phyloP scores from a whole-genome alignment of 2,329 filamentous ascomycete species.

The Hirsutella minnesotensis region DNA sequence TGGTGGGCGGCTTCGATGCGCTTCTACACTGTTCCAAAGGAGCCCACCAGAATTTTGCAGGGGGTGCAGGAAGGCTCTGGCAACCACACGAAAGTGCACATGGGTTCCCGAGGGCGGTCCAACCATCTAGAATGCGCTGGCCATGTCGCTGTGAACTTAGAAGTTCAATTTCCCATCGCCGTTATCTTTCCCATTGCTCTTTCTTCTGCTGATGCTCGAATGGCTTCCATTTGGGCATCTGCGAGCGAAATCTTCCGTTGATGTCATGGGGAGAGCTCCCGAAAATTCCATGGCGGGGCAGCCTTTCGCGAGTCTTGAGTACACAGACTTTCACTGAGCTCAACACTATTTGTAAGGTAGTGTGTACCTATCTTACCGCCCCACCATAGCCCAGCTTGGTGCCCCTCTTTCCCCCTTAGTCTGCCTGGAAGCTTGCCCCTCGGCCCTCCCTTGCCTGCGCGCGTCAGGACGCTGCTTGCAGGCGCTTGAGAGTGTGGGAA shows the following conservation, averaged over 20 bases:
- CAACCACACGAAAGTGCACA: conserved; percentile 12
- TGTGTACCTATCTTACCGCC: too few relatives aligned
- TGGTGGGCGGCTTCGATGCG: conserved; percentile 27
- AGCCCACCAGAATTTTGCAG: conserved; percentile 23
- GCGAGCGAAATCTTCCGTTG: conserved; percentile 2
- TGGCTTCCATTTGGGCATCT: not conserved
- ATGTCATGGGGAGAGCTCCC: conserved; percentile 16
- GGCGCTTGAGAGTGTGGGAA: too few relatives aligned
- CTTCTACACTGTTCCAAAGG: conserved; percentile 31
- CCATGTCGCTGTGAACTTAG: not conserved
- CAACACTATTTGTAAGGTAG: too few relatives aligned
- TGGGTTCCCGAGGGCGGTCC: conserved; percentile 3
- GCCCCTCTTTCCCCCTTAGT: conserved; percentile 6
- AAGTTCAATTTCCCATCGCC: not conserved
- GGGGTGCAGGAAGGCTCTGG: conserved; percentile 23
- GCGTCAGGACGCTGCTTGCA: too few relatives aligned
- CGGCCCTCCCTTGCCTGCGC: too few relatives aligned
- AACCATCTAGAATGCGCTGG: not conserved
- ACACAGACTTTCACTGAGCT: conserved; percentile 7
- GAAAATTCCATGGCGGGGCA: conserved; percentile 21
- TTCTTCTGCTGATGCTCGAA: not conserved
- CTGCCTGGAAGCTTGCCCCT: too few relatives aligned
- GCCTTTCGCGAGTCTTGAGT: conserved; percentile 8
- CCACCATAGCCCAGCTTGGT: not conserved
- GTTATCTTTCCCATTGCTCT: conserved; percentile 4